Evolutionary conservation across 2,329 filamentous ascomycete genomes (phyloP).

Genomic region (Epichloe sylvatica): DNA sequence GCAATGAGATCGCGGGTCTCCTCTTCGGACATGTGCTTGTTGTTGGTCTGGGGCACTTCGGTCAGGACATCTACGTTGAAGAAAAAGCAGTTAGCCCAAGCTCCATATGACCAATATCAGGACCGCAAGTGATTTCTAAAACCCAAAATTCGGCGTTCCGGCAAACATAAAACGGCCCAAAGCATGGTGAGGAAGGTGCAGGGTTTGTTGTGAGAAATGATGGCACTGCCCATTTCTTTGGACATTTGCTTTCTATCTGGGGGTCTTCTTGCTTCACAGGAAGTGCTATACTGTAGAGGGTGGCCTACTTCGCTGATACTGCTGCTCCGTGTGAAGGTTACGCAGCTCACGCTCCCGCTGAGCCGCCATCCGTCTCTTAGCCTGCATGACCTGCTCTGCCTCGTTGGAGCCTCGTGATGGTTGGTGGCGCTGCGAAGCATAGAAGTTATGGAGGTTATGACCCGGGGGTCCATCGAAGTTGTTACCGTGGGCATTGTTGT

Average conservation of each 20-base stretch:
- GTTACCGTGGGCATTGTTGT: constrained; percentile 43
- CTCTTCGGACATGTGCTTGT: constrained; percentile 87
- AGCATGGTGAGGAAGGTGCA: constrained; percentile 5
- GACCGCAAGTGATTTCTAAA: constrained; percentile 1
- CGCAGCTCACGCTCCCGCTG: constrained; percentile 97
- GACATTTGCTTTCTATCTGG: constrained; percentile 27
- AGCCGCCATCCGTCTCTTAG: constrained; percentile 96
- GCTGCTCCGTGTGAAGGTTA: constrained; percentile 99
- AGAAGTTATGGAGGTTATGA: constrained; percentile 79
- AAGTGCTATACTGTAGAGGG: constrained; percentile 57
- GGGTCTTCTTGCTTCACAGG: constrained; percentile 21
- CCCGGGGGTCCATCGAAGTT: constrained; percentile 61
- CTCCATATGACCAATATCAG: constrained; percentile 14
- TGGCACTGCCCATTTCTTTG: constrained; percentile 9
- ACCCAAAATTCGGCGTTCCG: neutral
- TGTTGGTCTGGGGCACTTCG: constrained; percentile 28
- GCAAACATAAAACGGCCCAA: constrained; percentile 5
- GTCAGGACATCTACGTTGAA: constrained; percentile 36
- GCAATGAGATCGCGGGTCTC: constrained; percentile 92
- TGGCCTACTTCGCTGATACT: constrained; percentile 98
- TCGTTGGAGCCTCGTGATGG: constrained; percentile 71
- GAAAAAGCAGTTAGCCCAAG: constrained; percentile 23
- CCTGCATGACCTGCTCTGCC: constrained; percentile 97
- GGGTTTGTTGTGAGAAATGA: constrained; percentile 6
- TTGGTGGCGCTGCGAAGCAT: constrained; percentile 85